Evolutionary conservation across 352 stramenopile genomes (phyloP), one percentile per base, ranked within the genome.

Genomic region (Thraustotheca clavata): DNA sequence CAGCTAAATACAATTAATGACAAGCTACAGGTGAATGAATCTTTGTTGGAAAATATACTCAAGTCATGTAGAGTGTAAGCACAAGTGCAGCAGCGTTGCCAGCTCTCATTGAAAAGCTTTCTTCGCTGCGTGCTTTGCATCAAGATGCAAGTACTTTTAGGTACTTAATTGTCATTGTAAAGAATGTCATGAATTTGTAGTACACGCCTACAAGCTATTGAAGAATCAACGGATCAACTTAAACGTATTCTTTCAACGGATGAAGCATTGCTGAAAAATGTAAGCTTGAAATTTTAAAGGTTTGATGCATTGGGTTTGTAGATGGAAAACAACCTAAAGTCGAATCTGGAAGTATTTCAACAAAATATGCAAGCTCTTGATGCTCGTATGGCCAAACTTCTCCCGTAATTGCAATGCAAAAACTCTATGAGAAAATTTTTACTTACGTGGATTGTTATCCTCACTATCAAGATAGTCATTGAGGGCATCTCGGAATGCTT

Each of bases 281-380:
- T 93, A 79, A 67, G 80, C 76, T 9, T 34, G 49, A 18, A 11
- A 20, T 18, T 47, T 34, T 22, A 49, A 36, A 49, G 41, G 20
- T 62, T 20, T 69, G 35, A 63, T 71, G n/a, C n/a, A n/a, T n/a
- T 24, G 39, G 39, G 22, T 4, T 4, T 4, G 46, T 62, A 93
- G 83, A 83, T 93, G 71, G 81, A 93, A 63, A 61, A 75, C 31
- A 91, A 81, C 41, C 74, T 93, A 48, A 72, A 74, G 36, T 73
- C 78, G 33, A 93, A 93, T 71, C 70, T 89, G 29, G 69, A 83
- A 59, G 74, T 89, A 52, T 93, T 93, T 67, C 74, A 91, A 41
- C 67, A 71, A 18, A 93, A 93, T 66, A 80, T 91, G 47, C 71
- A 89, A 71, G 68, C 75, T 50, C 74, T 93, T 24, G 83, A 93